Evolutionary conservation across 768 basidiomycete genomes (phyloP).

Genomic region (Sarcodon sp.): DNA sequence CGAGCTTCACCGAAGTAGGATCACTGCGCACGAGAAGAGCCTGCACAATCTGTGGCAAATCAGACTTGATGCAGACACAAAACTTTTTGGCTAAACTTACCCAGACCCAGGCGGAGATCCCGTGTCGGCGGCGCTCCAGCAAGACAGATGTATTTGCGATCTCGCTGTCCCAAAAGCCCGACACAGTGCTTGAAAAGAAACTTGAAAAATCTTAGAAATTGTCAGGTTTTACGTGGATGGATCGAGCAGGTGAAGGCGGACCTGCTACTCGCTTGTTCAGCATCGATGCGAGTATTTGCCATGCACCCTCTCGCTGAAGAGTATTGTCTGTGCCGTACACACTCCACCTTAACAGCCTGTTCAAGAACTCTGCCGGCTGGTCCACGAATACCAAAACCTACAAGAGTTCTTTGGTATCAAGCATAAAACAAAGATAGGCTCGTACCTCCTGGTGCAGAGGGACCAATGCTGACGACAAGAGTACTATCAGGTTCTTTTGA

Average conservation of each 20-base stretch:
- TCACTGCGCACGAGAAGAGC: conserved; percentile 72
- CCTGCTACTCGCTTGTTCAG: conserved; percentile 71
- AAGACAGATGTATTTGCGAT: conserved; percentile 23
- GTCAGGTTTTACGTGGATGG: neutral
- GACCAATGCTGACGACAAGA: conserved; percentile 57
- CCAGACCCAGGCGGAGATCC: conserved; percentile 52
- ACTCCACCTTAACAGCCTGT: conserved; percentile 46
- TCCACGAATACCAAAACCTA: conserved; percentile 40
- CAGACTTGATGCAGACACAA: neutral
- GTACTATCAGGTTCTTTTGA: conserved; percentile 51
- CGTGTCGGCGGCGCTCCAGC: conserved; percentile 26
- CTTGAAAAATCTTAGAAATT: conserved; percentile 26
- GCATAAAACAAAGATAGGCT: neutral
- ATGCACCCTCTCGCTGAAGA: conserved; percentile 40
- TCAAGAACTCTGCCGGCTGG: conserved; percentile 35
- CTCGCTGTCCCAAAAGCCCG: conserved; percentile 34
- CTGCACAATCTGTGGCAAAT: conserved; percentile 52
- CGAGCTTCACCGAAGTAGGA: conserved; percentile 35
- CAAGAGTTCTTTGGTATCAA: neutral
- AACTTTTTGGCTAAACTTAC: conserved; percentile 22
- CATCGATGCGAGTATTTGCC: conserved; percentile 49
- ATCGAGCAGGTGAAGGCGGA: conserved; percentile 17
- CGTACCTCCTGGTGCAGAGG: conserved; percentile 56
- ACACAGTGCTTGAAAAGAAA: conserved; percentile 31
- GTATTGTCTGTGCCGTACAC: conserved; percentile 31